Evolutionary conservation across 2,329 filamentous ascomycete genomes (phyloP), one percentile per base, ranked within the genome.

Genomic region (Cordyceps pruinosa): DNA sequence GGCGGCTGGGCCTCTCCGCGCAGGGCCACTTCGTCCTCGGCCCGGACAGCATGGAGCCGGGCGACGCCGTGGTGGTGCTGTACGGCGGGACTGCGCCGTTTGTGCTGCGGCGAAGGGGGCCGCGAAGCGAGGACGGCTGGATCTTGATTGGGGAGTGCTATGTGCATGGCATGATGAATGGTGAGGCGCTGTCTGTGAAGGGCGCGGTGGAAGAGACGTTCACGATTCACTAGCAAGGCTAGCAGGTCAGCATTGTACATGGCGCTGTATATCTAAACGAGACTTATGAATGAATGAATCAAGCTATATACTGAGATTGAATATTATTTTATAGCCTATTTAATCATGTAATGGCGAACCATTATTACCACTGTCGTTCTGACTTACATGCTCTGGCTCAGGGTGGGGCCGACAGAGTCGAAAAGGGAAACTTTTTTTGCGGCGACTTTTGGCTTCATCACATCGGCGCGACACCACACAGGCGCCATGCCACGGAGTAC

Each of bases 161-260:
- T 57, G 66, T 70, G 3, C 69, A 72, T 56, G 70, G 71, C 1
- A 55, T 73, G 49, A 73, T 73, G 71, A 61, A 67, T 32, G 69
- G 70, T 1, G 70, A 73, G 59, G 66, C 62, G 3, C 59, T 70
- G 57, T 54, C 60, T 15, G 55, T 59, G 7, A 60, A 64, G 6
- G 62, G 59, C 10, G n/a, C 60, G 1, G 44, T 61, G 5, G 63
- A 70, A 21, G 68, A 71, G 45, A 63, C 64, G 44, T 72, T 71
- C 63, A 56, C 63, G 2, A 66, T 72, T 58, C 34, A 49, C 30
- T 55, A 58, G 37, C 15, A 15, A 2, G 30, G n/a, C 8, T n/a
- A 5, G 17, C 8, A 13, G 4, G 5, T 3, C 21, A 28, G 7
- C 5, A 4, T 25, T 13, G 9, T 50, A 28, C 7, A 51, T 51